Conservation (phyloP, 2,329 filamentous ascomycete genomes). For the Alternaria angustiovoidea region DNA sequence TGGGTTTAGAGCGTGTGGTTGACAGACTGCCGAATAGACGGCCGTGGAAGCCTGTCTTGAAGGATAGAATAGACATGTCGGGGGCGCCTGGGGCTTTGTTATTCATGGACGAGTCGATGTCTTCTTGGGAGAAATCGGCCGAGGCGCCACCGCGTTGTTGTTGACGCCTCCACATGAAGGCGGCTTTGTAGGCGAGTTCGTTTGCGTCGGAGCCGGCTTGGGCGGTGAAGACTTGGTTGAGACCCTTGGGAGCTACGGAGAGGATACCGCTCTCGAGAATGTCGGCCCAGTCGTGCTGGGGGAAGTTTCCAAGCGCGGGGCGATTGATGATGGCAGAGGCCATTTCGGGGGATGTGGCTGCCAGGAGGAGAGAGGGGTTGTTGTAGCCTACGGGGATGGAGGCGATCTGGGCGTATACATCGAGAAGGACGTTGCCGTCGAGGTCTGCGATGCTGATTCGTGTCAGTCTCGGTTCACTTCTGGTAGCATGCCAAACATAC, state of each 20-base stretch:
- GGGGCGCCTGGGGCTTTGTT: slow-evolving; percentile 83
- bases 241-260: slow-evolving; percentile 80
- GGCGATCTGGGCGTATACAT: slow-evolving; percentile 88
- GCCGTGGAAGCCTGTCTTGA: slow-evolving; percentile 89
- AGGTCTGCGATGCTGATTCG: slow-evolving; percentile 66
- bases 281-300: slow-evolving; percentile 81
- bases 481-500: slow-evolving; percentile 40
- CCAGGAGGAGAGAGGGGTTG: slow-evolving; percentile 77
- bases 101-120: slow-evolving; percentile 77
- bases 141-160: slow-evolving; percentile 78
- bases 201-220: slow-evolving; percentile 92
- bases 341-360: slow-evolving; percentile 81
- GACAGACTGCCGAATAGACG: slow-evolving; percentile 87
- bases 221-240: slow-evolving; percentile 89
- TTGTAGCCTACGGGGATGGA: slow-evolving; percentile 94
- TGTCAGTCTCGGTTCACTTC: slow-evolving; percentile 7
- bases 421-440: slow-evolving; percentile 75
- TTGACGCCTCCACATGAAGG: slow-evolving; percentile 90
- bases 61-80: slow-evolving; percentile 84
- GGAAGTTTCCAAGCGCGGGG: slow-evolving; percentile 90
- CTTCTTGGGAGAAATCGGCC: slow-evolving; percentile 80
- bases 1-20: slow-evolving; percentile 89
- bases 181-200: slow-evolving; percentile 93
- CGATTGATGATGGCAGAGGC: slow-evolving; percentile 82
- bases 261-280: slow-evolving; percentile 83